Base-by-base conservation (phyloP, 2,329 filamentous ascomycete species). In the Trichothecium sympodiale region DNA sequence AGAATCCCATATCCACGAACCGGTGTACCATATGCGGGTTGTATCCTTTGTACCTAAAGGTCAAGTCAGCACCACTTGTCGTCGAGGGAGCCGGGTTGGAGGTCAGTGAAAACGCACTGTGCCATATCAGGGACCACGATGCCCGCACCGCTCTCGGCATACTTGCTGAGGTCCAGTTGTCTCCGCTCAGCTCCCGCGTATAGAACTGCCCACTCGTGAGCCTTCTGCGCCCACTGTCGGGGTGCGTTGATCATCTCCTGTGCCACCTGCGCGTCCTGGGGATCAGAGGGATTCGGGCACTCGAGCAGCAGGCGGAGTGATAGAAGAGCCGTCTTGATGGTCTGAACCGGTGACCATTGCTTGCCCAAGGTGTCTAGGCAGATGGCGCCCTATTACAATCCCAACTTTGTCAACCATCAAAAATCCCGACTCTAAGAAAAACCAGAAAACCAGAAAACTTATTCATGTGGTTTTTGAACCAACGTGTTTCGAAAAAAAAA, bases 341-440 rank as follows among this genome's bases (percentile, higher is more conserved):
- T 98, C 41, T 95, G 74, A 17, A 98, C 88, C 0, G 91, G 91
- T 5, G 89, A 94, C 91, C 91, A 98, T 47, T 83, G 86, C 10
- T 74, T 74, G 8, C 83, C 80, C 13, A 98, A 73, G 0, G 88
- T 96, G 55, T 98, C 91, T 37, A 98, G 77, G 53, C 91, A 98
- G 56, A 98, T 98, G 17, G 88, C 89, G 38, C 91, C 91, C 86
- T 96, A 43, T n/a, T n/a, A n/a, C n/a, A n/a, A 12, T 23, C 17
- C 12, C 6, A 29, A n/a, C 10, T 12, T 17, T 20, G 16, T 35
- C 33, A 30, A n/a, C n/a, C n/a, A n/a, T 10, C 26, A 35, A 12
- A 5, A 36, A 7, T 16, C 26, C 14, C n/a, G 8, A 7, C 6
- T 18, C 4, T 12, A 9, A 7, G 3, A 9, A 8, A 10, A 6